These are phyloP conservation scores for Podaxis sp. DNA, from an alignment of 768 basidiomycete species.

Conservation along the genomic window DNA sequence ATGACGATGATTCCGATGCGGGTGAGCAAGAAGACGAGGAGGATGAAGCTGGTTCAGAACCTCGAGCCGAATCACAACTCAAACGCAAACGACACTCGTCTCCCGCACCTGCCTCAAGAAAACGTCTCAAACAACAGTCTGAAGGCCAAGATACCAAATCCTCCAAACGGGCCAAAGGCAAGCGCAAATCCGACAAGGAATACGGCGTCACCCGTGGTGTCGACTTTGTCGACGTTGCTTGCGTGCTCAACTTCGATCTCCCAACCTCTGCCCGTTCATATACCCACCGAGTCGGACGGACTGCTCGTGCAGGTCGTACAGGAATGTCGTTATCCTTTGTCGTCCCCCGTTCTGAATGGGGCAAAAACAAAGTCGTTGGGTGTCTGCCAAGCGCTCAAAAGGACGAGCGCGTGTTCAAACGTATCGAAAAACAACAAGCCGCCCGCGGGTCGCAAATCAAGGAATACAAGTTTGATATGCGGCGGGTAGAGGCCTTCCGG, in stretches of 20 bases:
- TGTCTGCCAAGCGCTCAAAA: conserved; percentile 63
- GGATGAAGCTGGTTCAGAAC: conserved; percentile 19
- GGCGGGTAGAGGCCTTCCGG: conserved; percentile 94
- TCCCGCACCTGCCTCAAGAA: conserved; percentile 27
- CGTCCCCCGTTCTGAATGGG: conserved; percentile 66
- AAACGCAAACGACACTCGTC: conserved; percentile 63
- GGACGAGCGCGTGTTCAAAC: conserved; percentile 75
- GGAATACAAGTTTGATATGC: conserved; percentile 94
- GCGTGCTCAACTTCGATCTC: conserved; percentile 98
- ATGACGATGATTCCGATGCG: conserved; percentile 6
- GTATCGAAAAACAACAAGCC: conserved; percentile 76
- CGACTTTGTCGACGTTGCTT: conserved; percentile 95
- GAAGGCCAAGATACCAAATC: conserved; percentile 19
- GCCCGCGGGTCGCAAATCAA: conserved; percentile 61
- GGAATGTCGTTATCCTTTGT: conserved; percentile 92
- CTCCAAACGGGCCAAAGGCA: conserved; percentile 48
- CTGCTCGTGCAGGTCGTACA: conserved; percentile 91
- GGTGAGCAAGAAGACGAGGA: conserved; percentile 15
- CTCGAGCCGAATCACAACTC: conserved; percentile 19
- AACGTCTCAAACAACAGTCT: conserved; percentile 11
- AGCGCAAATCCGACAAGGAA: conserved; percentile 62
- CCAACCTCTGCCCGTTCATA: conserved; percentile 85
- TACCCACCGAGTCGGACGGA: conserved; percentile 94
- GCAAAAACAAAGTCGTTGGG: conserved; percentile 73
- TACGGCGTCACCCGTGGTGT: conserved; percentile 95